A percentile compares a stretch with the other conserved stretches of the same genome.
Evolutionary conservation across 2,329 filamentous ascomycete genomes (phyloP).

Genomic region (Bipolaris sorokiniana): DNA sequence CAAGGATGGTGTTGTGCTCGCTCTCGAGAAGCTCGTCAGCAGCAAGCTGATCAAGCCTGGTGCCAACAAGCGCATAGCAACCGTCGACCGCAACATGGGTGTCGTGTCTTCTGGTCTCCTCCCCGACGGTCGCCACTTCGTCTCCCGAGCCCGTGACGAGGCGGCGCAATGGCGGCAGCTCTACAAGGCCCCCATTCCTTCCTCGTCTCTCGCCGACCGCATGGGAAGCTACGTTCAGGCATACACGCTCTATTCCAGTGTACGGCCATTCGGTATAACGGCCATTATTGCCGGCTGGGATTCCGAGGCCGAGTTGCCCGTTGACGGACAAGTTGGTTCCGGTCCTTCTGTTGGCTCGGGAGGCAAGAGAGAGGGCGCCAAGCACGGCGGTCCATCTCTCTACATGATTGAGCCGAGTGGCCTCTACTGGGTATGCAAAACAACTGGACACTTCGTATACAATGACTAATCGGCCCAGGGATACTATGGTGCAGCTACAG

Average conservation of each 20-base stretch:
- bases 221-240: conserved; percentile 97
- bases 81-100: conserved; percentile 90
- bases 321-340: conserved; percentile 87
- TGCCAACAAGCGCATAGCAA: conserved; percentile 96
- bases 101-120: conserved; percentile 92
- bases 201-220: conserved; percentile 83
- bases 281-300: conserved; percentile 95
- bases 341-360: conserved; percentile 81
- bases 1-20: conserved; percentile 95
- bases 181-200: conserved; percentile 94
- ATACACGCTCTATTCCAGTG: conserved; percentile 96
- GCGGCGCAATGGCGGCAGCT: conserved; percentile 86
- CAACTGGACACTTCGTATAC: neutral
- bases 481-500: conserved; percentile 96
- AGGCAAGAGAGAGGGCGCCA: conserved; percentile 76
- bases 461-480: conserved; percentile 59
- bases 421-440: conserved; percentile 76
- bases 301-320: conserved; percentile 80
- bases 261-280: conserved; percentile 95
- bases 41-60: conserved; percentile 95
- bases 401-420: conserved; percentile 99
- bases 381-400: conserved; percentile 86
- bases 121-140: conserved; percentile 93
- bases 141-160: conserved; percentile 92
- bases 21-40: conserved; percentile 93